A percentile compares a stretch with the other conserved stretches of the same genome.
Evolutionary conservation across 2,329 filamentous ascomycete species (phyloP).

Genomic region (Colletotrichum viniferum): DNA sequence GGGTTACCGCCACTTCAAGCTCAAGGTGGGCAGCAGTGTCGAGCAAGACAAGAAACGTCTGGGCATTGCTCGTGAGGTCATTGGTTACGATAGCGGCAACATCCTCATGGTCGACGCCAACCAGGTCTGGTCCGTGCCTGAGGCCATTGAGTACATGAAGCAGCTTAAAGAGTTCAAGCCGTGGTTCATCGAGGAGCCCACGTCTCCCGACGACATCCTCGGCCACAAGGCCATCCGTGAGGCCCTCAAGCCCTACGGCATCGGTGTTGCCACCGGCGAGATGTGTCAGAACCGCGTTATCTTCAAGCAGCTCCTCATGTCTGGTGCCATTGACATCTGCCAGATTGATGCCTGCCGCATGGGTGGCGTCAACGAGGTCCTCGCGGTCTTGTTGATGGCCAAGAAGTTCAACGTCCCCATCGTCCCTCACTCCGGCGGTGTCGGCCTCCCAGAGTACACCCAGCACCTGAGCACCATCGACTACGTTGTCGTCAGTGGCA

Average conservation of each 20-base stretch:
- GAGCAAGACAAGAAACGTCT: conserved; percentile 75
- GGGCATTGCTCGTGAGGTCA: conserved; percentile 75
- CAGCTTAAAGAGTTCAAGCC: conserved; percentile 82
- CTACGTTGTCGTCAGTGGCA: conserved; percentile 84
- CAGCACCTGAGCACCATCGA: conserved; percentile 93
- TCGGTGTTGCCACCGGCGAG: conserved; percentile 89
- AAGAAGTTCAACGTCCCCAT: conserved; percentile 80
- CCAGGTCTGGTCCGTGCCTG: conserved; percentile 89
- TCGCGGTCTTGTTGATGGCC: conserved; percentile 88
- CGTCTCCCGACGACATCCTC: conserved; percentile 86
- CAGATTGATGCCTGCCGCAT: conserved; percentile 91
- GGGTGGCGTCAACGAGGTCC: conserved; percentile 88
- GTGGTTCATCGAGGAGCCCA: conserved; percentile 96
- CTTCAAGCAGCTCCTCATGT: conserved; percentile 88
- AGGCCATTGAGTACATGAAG: conserved; percentile 87
- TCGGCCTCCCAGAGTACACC: conserved; percentile 91
- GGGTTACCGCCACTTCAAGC: conserved; percentile 87
- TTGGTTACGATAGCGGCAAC: conserved; percentile 83
- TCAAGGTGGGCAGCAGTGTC: conserved; percentile 81
- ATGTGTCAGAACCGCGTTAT: conserved; percentile 96
- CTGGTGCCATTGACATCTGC: conserved; percentile 83
- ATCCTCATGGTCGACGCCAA: conserved; percentile 94
- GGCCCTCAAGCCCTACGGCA: conserved; percentile 73
- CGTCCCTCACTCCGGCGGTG: conserved; percentile 87
- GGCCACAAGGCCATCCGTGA: conserved; percentile 86